phyloP scores from a whole-genome alignment of 106 monocot species.

The Narthecium ossifragum region DNA sequence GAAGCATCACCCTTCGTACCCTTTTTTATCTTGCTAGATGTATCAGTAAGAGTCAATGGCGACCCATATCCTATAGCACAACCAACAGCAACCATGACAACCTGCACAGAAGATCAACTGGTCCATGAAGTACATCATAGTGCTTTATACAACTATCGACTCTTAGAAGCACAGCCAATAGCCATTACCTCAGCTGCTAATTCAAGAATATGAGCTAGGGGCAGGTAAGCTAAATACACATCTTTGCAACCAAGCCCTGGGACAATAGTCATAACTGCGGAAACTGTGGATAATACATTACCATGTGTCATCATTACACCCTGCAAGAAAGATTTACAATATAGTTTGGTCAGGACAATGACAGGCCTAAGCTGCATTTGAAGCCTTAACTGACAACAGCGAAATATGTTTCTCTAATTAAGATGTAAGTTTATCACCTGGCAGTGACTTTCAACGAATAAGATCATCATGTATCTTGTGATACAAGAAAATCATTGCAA shows the following conservation, averaged over 20 bases:
- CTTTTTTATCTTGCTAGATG: slow-evolving; percentile 96
- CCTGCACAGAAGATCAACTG: slow-evolving; percentile 26
- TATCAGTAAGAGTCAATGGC: slow-evolving; percentile 95
- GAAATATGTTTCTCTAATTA: too few relatives aligned
- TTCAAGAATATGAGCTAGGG: slow-evolving; percentile 97
- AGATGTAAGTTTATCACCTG: too few relatives aligned
- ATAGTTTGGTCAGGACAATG: slow-evolving; percentile 2
- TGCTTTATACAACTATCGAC: background rate
- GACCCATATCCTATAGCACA: slow-evolving; percentile 88
- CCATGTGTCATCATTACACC: slow-evolving; percentile 99
- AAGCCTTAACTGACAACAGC: too few relatives aligned
- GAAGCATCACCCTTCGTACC: slow-evolving; percentile 97
- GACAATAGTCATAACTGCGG: slow-evolving; percentile 97
- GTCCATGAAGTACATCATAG: background rate
- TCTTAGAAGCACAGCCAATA: background rate
- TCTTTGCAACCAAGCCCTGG: slow-evolving; percentile 80
- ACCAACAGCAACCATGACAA: slow-evolving; percentile 82
- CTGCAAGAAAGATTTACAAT: slow-evolving; percentile 24
- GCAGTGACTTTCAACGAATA: too few relatives aligned
- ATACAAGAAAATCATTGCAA: too few relatives aligned
- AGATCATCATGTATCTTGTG: too few relatives aligned
- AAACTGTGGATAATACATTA: slow-evolving; percentile 73
- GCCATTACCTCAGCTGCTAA: slow-evolving; percentile 86
- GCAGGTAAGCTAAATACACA: slow-evolving; percentile 91
- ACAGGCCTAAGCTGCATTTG: background rate